Percentiles rank a stretch among this genome's conserved stretches.
These are phyloP conservation scores for Gamsiella multidivaricata DNA, from an alignment of 192 early-diverging fungal genomes.

Conservation along the genomic window DNA sequence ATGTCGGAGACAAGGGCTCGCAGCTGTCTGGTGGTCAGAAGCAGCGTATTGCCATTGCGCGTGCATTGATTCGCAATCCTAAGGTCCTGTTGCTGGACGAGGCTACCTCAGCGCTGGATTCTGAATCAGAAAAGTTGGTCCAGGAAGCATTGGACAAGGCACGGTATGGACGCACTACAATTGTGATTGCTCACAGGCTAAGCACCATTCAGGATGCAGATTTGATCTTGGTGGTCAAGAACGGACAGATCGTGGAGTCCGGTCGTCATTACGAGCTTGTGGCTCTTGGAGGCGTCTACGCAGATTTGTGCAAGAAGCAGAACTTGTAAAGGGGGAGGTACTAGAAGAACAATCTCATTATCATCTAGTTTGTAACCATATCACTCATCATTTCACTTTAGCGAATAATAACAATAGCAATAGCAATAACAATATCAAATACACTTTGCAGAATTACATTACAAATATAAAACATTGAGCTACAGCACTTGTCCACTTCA, in stretches of 20 bases:
- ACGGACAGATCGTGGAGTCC: conserved; percentile 75
- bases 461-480: no score
- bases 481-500: no score
- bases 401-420: no score
- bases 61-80: conserved; percentile 89
- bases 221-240: conserved; percentile 85
- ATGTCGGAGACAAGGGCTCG: conserved; percentile 74
- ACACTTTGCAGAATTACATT: no score
- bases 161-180: conserved; percentile 74
- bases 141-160: conserved; percentile 78
- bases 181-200: conserved; percentile 80
- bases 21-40: conserved; percentile 78
- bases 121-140: conserved; percentile 76
- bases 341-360: neutral
- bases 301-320: conserved; percentile 80
- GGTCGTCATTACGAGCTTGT: conserved; percentile 87
- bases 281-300: conserved; percentile 69
- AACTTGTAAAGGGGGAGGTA: conserved; percentile 21
- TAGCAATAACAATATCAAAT: neutral
- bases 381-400: neutral
- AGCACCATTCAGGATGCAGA: conserved; percentile 78
- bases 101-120: conserved; percentile 80
- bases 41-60: conserved; percentile 90
- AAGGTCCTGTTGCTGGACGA: conserved; percentile 88
- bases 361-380: neutral